Conservation (phyloP, 768 basidiomycete species). For the Fomitopsis serialis region DNA sequence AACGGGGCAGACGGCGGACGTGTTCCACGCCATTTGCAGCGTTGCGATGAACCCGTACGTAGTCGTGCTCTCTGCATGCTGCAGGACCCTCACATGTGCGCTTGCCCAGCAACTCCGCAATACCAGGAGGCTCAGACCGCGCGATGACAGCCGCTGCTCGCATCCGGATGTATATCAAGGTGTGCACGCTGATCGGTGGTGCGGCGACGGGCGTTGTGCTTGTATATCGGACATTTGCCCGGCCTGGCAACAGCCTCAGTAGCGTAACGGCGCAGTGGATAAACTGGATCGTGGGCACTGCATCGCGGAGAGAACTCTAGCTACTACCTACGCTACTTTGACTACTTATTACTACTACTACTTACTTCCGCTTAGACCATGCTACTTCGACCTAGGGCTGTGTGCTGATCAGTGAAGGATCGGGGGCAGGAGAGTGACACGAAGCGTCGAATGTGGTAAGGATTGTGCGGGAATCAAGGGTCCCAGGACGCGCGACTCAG, state of each 20-base stretch:
- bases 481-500: constrained; percentile 16
- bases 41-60: constrained; percentile 81
- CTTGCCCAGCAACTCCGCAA: constrained; percentile 20
- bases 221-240: constrained; percentile 61
- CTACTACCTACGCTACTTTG: neutral
- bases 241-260: constrained; percentile 51
- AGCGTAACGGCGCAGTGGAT: constrained; percentile 59
- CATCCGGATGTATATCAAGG: constrained; percentile 64
- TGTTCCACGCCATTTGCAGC: constrained; percentile 80
- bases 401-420: neutral
- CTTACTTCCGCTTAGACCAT: neutral
- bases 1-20: constrained; percentile 77
- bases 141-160: constrained; percentile 64
- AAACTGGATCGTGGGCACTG: constrained; percentile 57
- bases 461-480: neutral
- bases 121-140: constrained; percentile 78
- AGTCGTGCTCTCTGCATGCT: neutral
- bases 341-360: neutral
- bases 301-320: constrained; percentile 39
- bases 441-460: neutral
- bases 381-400: neutral
- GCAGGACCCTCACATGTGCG: constrained; percentile 6
- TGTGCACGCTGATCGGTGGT: constrained; percentile 72
- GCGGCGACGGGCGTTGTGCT: constrained; percentile 67
- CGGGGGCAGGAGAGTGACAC: neutral